A percentile compares a stretch with the other conserved stretches of the same genome.
Conservation (phyloP, 371 early-diverging fungal species). For the Rhizopus arrhizus region DNA sequence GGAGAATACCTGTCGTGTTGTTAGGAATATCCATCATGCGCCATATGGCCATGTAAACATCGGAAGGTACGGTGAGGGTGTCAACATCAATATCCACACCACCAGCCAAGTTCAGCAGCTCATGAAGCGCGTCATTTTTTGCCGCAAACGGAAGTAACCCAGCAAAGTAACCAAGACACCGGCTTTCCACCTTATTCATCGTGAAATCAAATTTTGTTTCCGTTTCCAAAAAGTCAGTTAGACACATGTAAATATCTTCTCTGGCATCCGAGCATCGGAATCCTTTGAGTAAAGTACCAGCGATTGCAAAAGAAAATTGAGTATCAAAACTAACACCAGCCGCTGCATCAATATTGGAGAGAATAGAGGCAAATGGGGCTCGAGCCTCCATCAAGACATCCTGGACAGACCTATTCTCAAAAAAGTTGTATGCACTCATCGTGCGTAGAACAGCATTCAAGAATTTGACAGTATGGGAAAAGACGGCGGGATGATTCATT, state of each 20-base stretch:
- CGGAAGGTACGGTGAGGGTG: conserved; percentile 5
- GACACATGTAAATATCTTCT: conserved; percentile 64
- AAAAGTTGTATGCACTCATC: conserved; percentile 67
- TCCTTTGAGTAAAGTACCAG: conserved; percentile 67
- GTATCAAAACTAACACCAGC: conserved; percentile 65
- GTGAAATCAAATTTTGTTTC: conserved; percentile 44
- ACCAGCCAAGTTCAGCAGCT: conserved; percentile 51
- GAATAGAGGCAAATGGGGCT: conserved; percentile 47
- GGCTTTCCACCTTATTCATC: conserved; percentile 21
- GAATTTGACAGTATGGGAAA: conserved; percentile 69
- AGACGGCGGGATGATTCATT: conserved; percentile 76
- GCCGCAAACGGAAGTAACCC: conserved; percentile 52
- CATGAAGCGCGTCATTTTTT: conserved; percentile 46
- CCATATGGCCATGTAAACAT: conserved; percentile 20
- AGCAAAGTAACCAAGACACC: conserved; percentile 46
- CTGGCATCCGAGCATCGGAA: conserved; percentile 49
- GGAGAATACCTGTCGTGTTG: conserved; percentile 56
- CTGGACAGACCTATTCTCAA: conserved; percentile 50
- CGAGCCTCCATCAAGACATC: conserved; percentile 65
- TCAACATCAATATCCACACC: conserved; percentile 27
- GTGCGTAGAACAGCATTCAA: conserved; percentile 70
- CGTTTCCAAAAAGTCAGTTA: conserved; percentile 72
- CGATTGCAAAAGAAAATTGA: conserved; percentile 72
- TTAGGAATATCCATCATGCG: conserved; percentile 44
- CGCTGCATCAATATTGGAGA: conserved; percentile 55